phyloP scores from a whole-genome alignment of 768 basidiomycete species.

The Tremella fuciformis region DNA sequence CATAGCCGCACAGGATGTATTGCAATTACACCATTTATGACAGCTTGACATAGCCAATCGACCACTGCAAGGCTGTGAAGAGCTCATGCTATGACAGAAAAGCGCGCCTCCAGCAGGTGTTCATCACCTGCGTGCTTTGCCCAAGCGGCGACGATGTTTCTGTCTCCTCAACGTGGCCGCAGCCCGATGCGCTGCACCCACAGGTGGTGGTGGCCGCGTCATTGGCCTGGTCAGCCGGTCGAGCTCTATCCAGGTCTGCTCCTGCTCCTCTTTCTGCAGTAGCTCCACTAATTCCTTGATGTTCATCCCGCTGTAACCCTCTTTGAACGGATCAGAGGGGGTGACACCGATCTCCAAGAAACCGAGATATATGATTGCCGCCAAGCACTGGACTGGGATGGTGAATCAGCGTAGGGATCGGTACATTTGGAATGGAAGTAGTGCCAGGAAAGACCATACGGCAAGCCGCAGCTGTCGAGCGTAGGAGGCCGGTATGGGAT shows the following conservation, averaged over 20 bases:
- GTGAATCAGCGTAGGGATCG: slow-evolving; percentile 64
- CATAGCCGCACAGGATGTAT: too few relatives aligned
- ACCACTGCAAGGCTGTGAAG: too few relatives aligned
- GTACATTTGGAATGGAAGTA: slow-evolving; percentile 72
- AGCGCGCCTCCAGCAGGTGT: too few relatives aligned
- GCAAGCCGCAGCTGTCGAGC: slow-evolving; percentile 39
- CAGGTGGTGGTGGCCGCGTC: too few relatives aligned
- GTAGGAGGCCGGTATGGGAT: slow-evolving; percentile 49
- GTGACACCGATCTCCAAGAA: slow-evolving; percentile 62
- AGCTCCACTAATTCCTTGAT: neutral
- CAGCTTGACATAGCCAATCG: too few relatives aligned
- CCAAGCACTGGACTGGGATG: slow-evolving; percentile 65
- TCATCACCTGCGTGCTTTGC: too few relatives aligned
- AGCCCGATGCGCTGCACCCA: too few relatives aligned
- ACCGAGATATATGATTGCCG: slow-evolving; percentile 70
- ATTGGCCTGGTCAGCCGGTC: too few relatives aligned
- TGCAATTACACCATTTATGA: too few relatives aligned
- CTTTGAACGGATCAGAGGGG: slow-evolving; percentile 37
- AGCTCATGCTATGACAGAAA: too few relatives aligned
- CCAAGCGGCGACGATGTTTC: too few relatives aligned
- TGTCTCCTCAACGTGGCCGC: too few relatives aligned
- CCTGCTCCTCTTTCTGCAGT: neutral
- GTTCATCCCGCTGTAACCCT: neutral
- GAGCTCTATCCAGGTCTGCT: neutral
- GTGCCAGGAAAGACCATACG: slow-evolving; percentile 61